phyloP scores from a whole-genome alignment of 305 asterid species.

The Rubia peregrina region DNA sequence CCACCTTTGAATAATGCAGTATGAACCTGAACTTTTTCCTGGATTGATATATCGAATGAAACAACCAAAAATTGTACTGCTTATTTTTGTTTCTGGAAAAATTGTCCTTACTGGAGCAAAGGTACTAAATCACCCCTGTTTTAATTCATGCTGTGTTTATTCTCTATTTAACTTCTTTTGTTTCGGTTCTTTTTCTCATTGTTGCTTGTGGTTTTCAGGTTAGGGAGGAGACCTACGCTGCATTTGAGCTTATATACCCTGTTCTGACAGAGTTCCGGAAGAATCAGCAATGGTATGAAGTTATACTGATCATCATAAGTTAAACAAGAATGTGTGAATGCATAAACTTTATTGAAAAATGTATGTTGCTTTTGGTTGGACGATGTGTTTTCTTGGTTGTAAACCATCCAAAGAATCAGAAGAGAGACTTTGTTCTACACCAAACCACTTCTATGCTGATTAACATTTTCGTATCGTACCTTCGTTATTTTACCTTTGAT shows the following conservation, averaged over 20 bases:
- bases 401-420: too few relatives aligned
- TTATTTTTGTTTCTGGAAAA: slow-evolving; percentile 38
- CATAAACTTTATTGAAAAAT: background rate
- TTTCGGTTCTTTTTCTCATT: background rate
- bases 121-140: slow-evolving; percentile 8
- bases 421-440: background rate
- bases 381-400: too few relatives aligned
- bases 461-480: background rate
- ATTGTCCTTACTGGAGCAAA: slow-evolving; percentile 42
- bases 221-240: slow-evolving; percentile 34
- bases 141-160: background rate
- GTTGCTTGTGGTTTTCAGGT: slow-evolving; percentile 18
- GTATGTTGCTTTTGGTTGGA: background rate
- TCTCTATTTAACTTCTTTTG: background rate
- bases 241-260: slow-evolving; percentile 37
- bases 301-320: background rate
- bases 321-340: background rate
- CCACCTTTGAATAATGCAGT: slow-evolving; percentile 19
- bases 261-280: slow-evolving; percentile 36
- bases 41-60: slow-evolving; percentile 40
- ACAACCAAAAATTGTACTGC: slow-evolving; percentile 38
- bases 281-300: slow-evolving; percentile 34
- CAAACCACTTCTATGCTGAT: background rate
- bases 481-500: background rate
- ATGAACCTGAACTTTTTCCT: slow-evolving; percentile 41